Percentiles rank a stretch among this genome's conserved stretches.
These are phyloP conservation scores for Arthrobotrys conoides DNA, from an alignment of 2,329 filamentous ascomycete species.

Conservation along the genomic window DNA sequence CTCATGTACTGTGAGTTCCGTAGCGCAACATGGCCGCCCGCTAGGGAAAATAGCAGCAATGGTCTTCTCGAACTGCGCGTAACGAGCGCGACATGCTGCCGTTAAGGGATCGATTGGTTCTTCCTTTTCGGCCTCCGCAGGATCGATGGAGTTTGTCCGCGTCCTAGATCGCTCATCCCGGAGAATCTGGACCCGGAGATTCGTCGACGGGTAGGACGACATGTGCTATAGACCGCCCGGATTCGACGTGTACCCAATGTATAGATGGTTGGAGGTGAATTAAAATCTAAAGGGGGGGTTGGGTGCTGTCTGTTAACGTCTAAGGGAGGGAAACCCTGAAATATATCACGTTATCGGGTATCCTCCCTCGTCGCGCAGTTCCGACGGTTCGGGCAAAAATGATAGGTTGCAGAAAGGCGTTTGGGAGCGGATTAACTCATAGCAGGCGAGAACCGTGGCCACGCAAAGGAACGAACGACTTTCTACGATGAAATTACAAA, in stretches of 20 bases:
- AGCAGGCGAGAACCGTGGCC: constrained; percentile 41
- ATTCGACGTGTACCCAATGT: constrained; percentile 24
- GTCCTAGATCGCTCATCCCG: constrained; percentile 61
- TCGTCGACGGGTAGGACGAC: constrained; percentile 60
- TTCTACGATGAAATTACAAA: constrained; percentile 46
- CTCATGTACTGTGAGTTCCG: constrained; percentile 61
- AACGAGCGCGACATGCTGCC: constrained; percentile 63
- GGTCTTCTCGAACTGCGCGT: constrained; percentile 63
- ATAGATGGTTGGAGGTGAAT: constrained; percentile 6
- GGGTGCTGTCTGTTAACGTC: constrained; percentile 11
- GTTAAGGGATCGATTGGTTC: constrained; percentile 63
- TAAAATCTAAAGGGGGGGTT: constrained; percentile 32
- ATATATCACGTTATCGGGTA: constrained; percentile 58
- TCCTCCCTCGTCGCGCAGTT: constrained; percentile 56
- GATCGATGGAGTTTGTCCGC: constrained; percentile 64
- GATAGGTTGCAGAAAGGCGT: constrained; percentile 31
- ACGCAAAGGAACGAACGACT: constrained; percentile 52
- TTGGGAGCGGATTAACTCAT: constrained; percentile 56
- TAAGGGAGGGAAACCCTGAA: constrained; percentile 38
- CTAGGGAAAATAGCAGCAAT: constrained; percentile 63
- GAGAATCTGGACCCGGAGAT: constrained; percentile 61
- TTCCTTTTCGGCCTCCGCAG: constrained; percentile 64
- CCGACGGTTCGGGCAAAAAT: constrained; percentile 42
- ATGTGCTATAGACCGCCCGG: constrained; percentile 30
- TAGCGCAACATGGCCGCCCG: constrained; percentile 63